Percentiles rank a stretch among this genome's conserved stretches.
Evolutionary conservation across 176 grass and related monocot species (phyloP).

Genomic region (Carex pumila): DNA sequence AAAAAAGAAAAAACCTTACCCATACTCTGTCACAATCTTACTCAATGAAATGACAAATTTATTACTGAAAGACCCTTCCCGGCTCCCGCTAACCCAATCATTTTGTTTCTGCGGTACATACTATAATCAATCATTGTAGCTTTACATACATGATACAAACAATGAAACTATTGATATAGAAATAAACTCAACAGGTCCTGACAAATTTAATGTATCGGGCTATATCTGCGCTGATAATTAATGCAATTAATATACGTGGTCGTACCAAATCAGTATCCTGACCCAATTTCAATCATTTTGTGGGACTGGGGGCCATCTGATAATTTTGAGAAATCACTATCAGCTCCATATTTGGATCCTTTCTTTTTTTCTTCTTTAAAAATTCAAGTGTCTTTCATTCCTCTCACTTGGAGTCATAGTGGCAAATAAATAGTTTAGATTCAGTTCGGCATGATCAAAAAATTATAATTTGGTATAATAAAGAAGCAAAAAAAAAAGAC

Average conservation of each 20-base stretch:
- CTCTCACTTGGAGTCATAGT: no score
- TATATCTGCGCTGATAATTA: background rate
- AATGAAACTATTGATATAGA: background rate
- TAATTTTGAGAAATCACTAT: background rate
- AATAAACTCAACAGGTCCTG: background rate
- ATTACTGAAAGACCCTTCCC: background rate
- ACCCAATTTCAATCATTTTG: background rate
- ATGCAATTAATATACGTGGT: background rate
- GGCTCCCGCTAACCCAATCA: no score
- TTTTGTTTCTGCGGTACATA: background rate
- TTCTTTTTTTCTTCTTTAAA: background rate
- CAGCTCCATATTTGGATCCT: background rate
- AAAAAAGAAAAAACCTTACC: background rate
- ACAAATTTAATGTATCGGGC: background rate
- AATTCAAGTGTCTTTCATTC: background rate
- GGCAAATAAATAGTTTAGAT: no score
- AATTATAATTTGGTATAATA: no score
- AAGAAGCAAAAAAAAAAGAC: no score
- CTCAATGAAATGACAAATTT: background rate
- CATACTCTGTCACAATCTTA: background rate
- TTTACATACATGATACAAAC: background rate
- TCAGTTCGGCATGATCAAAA: no score
- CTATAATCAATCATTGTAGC: background rate
- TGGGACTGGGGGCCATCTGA: background rate
- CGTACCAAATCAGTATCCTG: background rate